Evolutionary conservation across 129 eudicot species (phyloP).

Genomic region (Silybum marianum): DNA sequence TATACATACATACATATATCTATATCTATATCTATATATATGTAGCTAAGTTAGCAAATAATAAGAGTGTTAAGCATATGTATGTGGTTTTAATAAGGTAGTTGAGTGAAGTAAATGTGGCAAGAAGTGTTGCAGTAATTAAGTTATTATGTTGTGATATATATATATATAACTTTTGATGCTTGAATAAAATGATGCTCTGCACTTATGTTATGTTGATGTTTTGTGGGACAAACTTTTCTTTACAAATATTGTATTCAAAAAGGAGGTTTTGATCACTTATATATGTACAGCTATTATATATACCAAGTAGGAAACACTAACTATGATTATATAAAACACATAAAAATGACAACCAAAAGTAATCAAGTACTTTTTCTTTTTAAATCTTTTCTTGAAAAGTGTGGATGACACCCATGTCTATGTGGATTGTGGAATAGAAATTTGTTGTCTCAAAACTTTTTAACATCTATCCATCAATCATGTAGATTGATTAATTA

Average conservation of each 20-base stretch:
- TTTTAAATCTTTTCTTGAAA: background rate
- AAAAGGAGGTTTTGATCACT: background rate
- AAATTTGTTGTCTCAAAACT: background rate
- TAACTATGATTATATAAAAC: constrained; percentile 10
- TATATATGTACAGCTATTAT: too few relatives aligned
- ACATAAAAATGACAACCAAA: constrained; percentile 6
- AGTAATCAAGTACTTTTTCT: constrained; percentile 7
- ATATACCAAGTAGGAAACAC: background rate
- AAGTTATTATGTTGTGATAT: constrained; percentile 10
- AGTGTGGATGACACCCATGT: background rate
- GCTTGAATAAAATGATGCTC: constrained; percentile 19
- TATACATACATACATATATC: background rate
- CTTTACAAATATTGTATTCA: background rate
- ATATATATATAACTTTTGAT: background rate
- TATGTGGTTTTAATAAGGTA: constrained; percentile 7
- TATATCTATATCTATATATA: background rate
- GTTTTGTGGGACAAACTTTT: background rate
- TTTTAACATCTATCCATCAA: background rate
- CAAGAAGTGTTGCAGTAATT: background rate
- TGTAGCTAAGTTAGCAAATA: constrained; percentile 25
- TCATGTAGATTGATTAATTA: too few relatives aligned
- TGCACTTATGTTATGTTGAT: background rate
- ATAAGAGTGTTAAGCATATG: constrained; percentile 15
- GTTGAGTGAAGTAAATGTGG: constrained; percentile 10
- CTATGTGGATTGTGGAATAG: background rate